Conservation (phyloP, 352 stramenopile species). For the Globisporangium perplexum region DNA sequence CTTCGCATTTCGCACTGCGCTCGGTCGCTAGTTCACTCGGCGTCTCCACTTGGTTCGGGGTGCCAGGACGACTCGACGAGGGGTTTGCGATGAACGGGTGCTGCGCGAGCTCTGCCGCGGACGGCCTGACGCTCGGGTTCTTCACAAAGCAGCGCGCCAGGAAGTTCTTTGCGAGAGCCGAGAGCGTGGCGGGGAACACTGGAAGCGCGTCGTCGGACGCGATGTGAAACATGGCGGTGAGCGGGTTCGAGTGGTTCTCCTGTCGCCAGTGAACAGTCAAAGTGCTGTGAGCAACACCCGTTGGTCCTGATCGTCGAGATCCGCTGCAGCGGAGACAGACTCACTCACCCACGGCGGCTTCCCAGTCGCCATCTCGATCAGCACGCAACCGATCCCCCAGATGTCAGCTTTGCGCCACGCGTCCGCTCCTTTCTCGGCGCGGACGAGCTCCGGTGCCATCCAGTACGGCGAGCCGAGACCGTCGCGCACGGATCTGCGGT, state of each 20-base stretch:
- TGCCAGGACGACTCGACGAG: not conserved
- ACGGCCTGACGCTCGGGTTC: constrained; percentile 60
- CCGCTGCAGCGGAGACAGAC: not conserved
- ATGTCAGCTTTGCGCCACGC: constrained; percentile 89
- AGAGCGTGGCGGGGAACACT: constrained; percentile 35
- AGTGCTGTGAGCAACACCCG: not conserved
- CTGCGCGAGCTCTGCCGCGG: constrained; percentile 77
- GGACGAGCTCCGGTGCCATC: constrained; percentile 95
- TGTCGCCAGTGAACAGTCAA: constrained; percentile 8
- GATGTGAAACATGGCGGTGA: constrained; percentile 84
- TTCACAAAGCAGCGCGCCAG: constrained; percentile 60
- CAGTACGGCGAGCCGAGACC: constrained; percentile 90
- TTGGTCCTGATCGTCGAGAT: not conserved
- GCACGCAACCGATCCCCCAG: constrained; percentile 87
- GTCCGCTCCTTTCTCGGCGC: constrained; percentile 58
- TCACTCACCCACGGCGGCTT: constrained; percentile 72
- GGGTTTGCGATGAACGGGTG: constrained; percentile 31
- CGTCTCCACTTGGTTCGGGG: not conserved
- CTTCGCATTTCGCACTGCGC: not conserved
- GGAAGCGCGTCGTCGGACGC: constrained; percentile 54
- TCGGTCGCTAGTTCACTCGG: not conserved
- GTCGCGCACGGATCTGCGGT: constrained; percentile 50
- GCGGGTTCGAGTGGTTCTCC: constrained; percentile 69
- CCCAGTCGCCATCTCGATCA: constrained; percentile 88
- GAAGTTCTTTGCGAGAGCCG: constrained; percentile 31